Evolutionary conservation across 2,329 filamentous ascomycete genomes (phyloP).

Genomic region (Colletotrichum liaoningense): DNA sequence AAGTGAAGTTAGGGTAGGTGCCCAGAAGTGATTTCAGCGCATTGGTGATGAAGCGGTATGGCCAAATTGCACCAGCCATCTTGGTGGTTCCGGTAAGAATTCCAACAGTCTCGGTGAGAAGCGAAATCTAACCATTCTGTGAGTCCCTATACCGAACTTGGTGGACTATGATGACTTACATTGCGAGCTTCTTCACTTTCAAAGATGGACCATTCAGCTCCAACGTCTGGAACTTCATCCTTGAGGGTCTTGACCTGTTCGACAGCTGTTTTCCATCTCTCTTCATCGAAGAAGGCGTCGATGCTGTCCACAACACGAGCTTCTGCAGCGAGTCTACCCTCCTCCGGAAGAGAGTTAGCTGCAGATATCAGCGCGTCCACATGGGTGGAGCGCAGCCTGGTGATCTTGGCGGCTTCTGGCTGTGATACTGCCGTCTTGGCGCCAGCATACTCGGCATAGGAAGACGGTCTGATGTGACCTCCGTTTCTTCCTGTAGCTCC

Average conservation of each 20-base stretch:
- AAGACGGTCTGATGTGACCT: neutral
- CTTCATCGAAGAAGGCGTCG: neutral
- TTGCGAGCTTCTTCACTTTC: too few species aligned
- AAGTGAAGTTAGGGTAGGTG: neutral
- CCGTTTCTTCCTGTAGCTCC: neutral
- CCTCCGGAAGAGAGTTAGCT: neutral
- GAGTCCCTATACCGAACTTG: too few species aligned
- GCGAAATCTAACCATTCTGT: too few species aligned
- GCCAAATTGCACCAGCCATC: conserved; percentile 3
- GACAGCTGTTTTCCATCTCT: neutral
- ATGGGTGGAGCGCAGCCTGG: neutral
- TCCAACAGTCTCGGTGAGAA: too few species aligned
- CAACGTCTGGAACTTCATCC: neutral
- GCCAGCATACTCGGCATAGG: neutral
- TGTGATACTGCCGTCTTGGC: neutral
- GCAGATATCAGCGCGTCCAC: neutral
- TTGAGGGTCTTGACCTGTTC: neutral
- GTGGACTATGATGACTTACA: too few species aligned
- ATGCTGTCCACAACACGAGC: neutral
- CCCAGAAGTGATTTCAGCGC: neutral
- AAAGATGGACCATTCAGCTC: neutral
- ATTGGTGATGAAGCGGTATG: neutral
- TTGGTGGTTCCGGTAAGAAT: neutral
- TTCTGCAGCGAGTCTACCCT: neutral
- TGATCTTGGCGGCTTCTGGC: neutral